Percentiles rank a stretch among this genome's conserved stretches.
Evolutionary conservation across 495 filamentous ascomycete genomes (phyloP).

Genomic region (Penicillium cataractarum): DNA sequence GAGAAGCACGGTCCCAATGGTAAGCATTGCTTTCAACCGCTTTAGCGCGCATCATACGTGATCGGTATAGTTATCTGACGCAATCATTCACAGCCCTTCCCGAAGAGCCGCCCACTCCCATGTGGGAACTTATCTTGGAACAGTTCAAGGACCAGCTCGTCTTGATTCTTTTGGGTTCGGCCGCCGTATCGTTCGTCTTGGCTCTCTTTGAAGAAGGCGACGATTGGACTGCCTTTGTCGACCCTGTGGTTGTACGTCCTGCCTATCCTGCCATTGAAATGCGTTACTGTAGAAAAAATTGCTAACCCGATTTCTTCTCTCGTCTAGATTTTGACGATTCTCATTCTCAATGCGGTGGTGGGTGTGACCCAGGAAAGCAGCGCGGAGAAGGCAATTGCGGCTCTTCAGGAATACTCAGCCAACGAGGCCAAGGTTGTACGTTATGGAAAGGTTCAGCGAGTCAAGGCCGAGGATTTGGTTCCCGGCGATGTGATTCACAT

Average conservation of each 20-base stretch:
- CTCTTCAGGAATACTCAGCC: conserved; percentile 97
- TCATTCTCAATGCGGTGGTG: conserved; percentile 94
- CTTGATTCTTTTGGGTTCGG: conserved; percentile 90
- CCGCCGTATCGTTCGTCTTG: conserved; percentile 90
- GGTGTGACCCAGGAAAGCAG: conserved; percentile 98
- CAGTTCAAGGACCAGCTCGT: conserved; percentile 99
- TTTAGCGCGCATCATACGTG: not conserved
- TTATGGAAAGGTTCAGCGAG: conserved; percentile 68
- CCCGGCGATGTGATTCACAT: conserved; percentile 92
- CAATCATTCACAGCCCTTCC: conserved; percentile 67
- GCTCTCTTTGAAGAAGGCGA: conserved; percentile 92
- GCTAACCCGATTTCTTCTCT: conserved; percentile 13
- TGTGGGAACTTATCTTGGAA: conserved; percentile 95
- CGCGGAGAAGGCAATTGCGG: conserved; percentile 97
- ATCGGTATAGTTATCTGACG: conserved; percentile 11
- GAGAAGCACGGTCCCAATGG: conserved; percentile 83
- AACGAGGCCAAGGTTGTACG: conserved; percentile 95
- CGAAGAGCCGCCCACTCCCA: conserved; percentile 94
- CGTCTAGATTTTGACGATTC: conserved; percentile 87
- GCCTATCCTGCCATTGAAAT: not conserved
- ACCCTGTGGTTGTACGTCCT: conserved; percentile 82
- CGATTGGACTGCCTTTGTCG: conserved; percentile 98
- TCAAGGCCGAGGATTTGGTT: conserved; percentile 95
- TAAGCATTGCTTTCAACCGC: conserved; percentile 45
- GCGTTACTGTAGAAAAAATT: conserved; percentile 9